These are phyloP conservation scores for Trichoderma atrobrunneum DNA, from an alignment of 2,329 filamentous ascomycete genomes.

Conservation along the genomic window DNA sequence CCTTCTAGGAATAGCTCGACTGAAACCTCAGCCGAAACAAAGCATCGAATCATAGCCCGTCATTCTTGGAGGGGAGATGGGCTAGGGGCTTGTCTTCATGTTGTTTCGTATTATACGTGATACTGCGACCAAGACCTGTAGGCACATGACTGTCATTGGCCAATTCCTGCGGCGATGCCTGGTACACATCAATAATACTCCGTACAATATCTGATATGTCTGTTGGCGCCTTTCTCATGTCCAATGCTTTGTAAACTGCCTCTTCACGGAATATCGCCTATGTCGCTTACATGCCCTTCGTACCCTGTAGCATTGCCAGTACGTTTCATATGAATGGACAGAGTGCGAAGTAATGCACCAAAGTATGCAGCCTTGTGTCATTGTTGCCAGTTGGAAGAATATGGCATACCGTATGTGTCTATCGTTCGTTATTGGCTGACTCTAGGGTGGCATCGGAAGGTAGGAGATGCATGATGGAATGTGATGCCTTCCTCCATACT, in stretches of 20 bases:
- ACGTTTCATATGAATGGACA: not conserved
- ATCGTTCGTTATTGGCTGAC: not conserved
- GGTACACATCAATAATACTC: not conserved
- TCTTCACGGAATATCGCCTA: too few relatives aligned
- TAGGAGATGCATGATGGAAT: not conserved
- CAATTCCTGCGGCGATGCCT: not conserved
- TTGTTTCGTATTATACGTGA: not conserved
- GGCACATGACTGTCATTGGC: not conserved
- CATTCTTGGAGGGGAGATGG: not conserved
- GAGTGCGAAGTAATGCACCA: not conserved
- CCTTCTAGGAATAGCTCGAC: not conserved
- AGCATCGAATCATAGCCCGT: not conserved
- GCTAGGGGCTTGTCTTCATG: not conserved
- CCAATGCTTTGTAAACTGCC: not conserved
- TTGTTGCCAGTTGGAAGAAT: not conserved
- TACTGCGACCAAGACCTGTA: not conserved
- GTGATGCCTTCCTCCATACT: not conserved
- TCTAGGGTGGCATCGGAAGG: not conserved
- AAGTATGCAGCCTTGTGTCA: not conserved
- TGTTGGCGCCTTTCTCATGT: not conserved
- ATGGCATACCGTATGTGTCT: too few relatives aligned
- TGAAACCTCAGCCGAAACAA: constrained; percentile 11
- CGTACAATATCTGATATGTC: not conserved
- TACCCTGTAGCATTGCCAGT: too few relatives aligned
- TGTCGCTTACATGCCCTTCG: not conserved